Base-by-base conservation (phyloP, 805 yeast genomes). In the Wickerhamomyces rabaulensis region DNA sequence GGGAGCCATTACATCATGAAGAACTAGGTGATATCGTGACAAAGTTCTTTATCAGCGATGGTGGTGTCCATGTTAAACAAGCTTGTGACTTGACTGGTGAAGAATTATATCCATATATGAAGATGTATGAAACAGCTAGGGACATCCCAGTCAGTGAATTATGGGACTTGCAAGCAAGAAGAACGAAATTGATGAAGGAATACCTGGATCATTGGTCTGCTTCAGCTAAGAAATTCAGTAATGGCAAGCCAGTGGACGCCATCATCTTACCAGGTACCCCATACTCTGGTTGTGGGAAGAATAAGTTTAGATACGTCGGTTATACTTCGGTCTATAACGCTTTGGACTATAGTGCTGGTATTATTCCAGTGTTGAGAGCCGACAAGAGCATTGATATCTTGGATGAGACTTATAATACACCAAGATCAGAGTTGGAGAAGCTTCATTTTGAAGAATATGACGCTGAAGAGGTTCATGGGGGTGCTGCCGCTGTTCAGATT, bases 401-500 rank as follows among this genome's bases (percentile, higher is more conserved):
- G 25, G 78, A 75, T 49, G 48, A 49, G 0, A 55, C 48, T 23
- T 70, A 67, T 37, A 53, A 49, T 6, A 50, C 52, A 12, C 63
- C 68, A 40, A 58, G 66, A 53, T 73, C 69, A 55, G 69, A 67
- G 2, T 57, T 69, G 3, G 86, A 80, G 43, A 54, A 62, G 39
- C 69, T 64, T 20, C 71, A 76, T 35, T 71, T 70, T 52, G 61
- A 65, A 26, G 59, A 70, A 42, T 81, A 78, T 62, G 73, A 78
- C 51, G 74, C 83, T 1, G 72, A 65, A 43, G 74, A 74, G 50
- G 68, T 73, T 60, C 71, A 78, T 52, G 84, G 82, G 5, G 78
- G 82, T 46, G 82, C 88, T 0, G 81, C 79, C 13, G 78, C 81
- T 17, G 64, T 84, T n/a, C 89, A 84, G 61, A 65, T 84, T 26